A percentile compares a stretch with the other conserved stretches of the same genome.
Conservation (phyloP, 2,329 filamentous ascomycete genomes). For the Zopfia rhizophila region DNA sequence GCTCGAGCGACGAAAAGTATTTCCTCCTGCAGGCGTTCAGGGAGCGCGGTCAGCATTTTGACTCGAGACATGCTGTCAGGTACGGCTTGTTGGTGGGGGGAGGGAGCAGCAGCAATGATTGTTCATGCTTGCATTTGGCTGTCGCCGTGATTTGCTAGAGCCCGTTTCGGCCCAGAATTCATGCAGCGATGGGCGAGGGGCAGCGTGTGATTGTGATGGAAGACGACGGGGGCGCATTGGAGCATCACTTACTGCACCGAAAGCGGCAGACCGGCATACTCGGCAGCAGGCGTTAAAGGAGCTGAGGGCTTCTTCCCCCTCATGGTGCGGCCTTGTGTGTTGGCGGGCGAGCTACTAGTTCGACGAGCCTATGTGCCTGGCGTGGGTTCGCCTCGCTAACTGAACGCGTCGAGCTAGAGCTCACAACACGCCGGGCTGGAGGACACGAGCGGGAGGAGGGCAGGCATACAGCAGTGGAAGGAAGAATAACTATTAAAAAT, state of each 20-base stretch:
- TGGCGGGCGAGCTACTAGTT: too few relatives aligned
- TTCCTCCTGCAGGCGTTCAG: constrained; percentile 64
- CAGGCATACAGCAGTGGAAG: too few relatives aligned
- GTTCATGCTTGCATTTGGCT: constrained; percentile 35
- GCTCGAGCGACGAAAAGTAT: constrained; percentile 80
- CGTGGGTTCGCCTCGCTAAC: too few relatives aligned
- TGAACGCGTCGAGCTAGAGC: too few relatives aligned
- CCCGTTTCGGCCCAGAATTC: not conserved
- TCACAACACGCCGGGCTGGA: too few relatives aligned
- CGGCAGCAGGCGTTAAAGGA: constrained; percentile 48
- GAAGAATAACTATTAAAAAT: too few relatives aligned
- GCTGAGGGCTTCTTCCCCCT: constrained; percentile 36
- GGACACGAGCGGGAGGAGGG: too few relatives aligned
- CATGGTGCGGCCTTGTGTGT: too few relatives aligned
- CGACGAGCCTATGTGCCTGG: too few relatives aligned
- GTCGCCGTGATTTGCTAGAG: constrained; percentile 27
- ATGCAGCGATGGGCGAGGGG: constrained; percentile 4
- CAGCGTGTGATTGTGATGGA: constrained; percentile 32
- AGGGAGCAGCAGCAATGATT: constrained; percentile 16
- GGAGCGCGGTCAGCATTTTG: constrained; percentile 33
- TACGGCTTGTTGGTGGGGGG: constrained; percentile 37
- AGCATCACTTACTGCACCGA: constrained; percentile 56
- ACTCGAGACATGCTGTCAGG: constrained; percentile 40
- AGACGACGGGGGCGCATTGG: constrained; percentile 22
- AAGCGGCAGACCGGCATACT: constrained; percentile 55